These are phyloP conservation scores for Candida corydali DNA, from an alignment of 805 yeast genomes.

Conservation along the genomic window DNA sequence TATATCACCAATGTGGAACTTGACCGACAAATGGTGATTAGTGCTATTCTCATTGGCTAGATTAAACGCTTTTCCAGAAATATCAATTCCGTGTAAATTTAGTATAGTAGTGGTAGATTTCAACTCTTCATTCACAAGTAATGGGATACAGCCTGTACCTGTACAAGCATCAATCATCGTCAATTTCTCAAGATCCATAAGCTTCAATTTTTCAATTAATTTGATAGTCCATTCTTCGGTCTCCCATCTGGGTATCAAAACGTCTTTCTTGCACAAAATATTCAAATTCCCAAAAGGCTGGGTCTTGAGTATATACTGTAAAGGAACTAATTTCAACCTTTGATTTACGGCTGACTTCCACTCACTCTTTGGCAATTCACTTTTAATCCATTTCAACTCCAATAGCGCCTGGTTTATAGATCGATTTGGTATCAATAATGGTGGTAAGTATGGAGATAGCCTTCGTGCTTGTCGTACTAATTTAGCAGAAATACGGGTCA, in stretches of 20 bases:
- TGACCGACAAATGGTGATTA: slow-evolving; percentile 6
- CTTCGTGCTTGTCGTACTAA: slow-evolving; percentile 23
- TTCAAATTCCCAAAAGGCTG: slow-evolving; percentile 82
- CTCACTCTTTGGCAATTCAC: slow-evolving; percentile 45
- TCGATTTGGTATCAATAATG: slow-evolving; percentile 28
- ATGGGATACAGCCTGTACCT: slow-evolving; percentile 84
- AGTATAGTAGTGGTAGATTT: slow-evolving; percentile 3
- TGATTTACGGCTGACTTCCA: slow-evolving; percentile 52
- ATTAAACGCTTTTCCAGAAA: slow-evolving; percentile 47
- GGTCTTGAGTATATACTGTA: slow-evolving; percentile 78
- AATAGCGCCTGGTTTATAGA: slow-evolving; percentile 40
- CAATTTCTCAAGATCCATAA: neutral
- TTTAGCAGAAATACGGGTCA: slow-evolving; percentile 31
- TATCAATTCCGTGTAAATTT: slow-evolving; percentile 46
- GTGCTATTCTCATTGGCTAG: slow-evolving; percentile 45
- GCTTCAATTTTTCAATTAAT: slow-evolving; percentile 21
- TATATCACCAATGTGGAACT: slow-evolving; percentile 13
- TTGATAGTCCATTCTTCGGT: slow-evolving; percentile 84
- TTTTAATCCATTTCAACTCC: slow-evolving; percentile 63
- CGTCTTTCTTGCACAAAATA: slow-evolving; percentile 57
- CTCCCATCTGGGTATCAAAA: slow-evolving; percentile 89
- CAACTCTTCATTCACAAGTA: slow-evolving; percentile 37
- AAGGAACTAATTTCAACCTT: slow-evolving; percentile 57
- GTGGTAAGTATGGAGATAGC: slow-evolving; percentile 25
- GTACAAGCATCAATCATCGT: slow-evolving; percentile 69